Conservation (phyloP, 352 stramenopile species). For the Peronosclerospora sorghi region DNA sequence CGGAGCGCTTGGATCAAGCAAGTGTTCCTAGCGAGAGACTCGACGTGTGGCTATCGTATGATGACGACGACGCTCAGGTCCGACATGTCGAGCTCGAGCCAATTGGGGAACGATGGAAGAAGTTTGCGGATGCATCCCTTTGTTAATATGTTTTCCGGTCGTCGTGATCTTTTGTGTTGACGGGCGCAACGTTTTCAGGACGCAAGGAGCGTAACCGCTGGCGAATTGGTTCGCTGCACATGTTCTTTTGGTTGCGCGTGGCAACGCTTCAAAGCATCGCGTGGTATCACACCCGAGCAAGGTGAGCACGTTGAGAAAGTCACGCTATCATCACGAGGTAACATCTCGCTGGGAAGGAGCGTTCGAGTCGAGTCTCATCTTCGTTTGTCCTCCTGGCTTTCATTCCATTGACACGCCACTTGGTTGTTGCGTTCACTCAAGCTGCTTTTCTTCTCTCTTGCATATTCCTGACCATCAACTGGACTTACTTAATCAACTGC, state of each 20-base stretch:
- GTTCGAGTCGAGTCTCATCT: conserved; percentile 39
- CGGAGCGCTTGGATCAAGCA: conserved; percentile 37
- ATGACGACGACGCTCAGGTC: conserved; percentile 23
- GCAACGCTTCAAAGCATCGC: conserved; percentile 42
- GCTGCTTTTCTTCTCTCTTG: conserved; percentile 14
- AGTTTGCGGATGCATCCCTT: background rate
- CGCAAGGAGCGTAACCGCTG: conserved; percentile 29
- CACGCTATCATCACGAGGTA: no score
- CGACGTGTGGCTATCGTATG: conserved; percentile 49
- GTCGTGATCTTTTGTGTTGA: no score
- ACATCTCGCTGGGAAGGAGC: conserved; percentile 38
- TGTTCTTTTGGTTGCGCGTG: conserved; percentile 29
- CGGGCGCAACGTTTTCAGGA: conserved; percentile 1
- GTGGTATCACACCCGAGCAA: conserved; percentile 42
- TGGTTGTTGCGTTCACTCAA: conserved; percentile 51
- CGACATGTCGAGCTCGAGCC: conserved; percentile 32
- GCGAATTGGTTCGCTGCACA: conserved; percentile 31
- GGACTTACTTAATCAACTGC: background rate
- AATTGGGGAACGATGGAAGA: conserved; percentile 34
- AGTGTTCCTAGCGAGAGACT: conserved; percentile 37
- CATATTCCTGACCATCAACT: background rate
- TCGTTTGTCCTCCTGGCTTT: conserved; percentile 43
- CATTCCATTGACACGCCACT: conserved; percentile 36
- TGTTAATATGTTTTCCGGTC: no score
- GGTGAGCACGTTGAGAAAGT: conserved; percentile 38